These are phyloP conservation scores for Stipa capillata DNA, from an alignment of 176 grass and related monocot species.

Conservation along the genomic window DNA sequence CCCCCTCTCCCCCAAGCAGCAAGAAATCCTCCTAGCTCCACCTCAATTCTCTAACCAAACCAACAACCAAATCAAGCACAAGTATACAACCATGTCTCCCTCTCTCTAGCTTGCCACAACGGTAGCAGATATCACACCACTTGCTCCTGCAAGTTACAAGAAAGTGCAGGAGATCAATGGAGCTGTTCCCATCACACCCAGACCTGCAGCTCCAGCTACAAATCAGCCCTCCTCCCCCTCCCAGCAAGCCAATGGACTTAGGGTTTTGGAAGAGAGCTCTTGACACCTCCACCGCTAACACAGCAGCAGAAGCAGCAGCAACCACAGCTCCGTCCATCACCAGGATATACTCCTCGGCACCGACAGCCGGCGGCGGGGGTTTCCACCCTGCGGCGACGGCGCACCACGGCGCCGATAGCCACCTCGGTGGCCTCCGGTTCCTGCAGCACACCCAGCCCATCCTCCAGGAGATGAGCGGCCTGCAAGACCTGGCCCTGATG, in stretches of 20 bases:
- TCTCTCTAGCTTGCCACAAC: background rate
- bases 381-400: conserved; percentile 8
- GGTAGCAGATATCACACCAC: background rate
- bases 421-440: conserved; percentile 25
- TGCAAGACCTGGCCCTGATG: conserved; percentile 40
- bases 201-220: conserved; percentile 90
- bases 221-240: conserved; percentile 57
- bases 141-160: background rate
- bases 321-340: background rate
- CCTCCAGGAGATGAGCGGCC: conserved; percentile 33
- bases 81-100: background rate
- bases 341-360: background rate
- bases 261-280: conserved; percentile 84
- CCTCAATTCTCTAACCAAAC: too few relatives aligned
- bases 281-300: conserved; percentile 15
- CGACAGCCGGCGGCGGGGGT: background rate
- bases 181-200: conserved; percentile 82
- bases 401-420: background rate
- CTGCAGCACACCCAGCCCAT: conserved; percentile 48
- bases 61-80: background rate
- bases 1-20: background rate
- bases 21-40: too few relatives aligned
- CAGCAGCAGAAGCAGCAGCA: background rate
- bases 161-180: conserved; percentile 38
- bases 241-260: conserved; percentile 56